A percentile compares a stretch with the other conserved stretches of the same genome.
phyloP scores from a whole-genome alignment of 2,329 filamentous ascomycete species.

The Curvularia sp. region DNA sequence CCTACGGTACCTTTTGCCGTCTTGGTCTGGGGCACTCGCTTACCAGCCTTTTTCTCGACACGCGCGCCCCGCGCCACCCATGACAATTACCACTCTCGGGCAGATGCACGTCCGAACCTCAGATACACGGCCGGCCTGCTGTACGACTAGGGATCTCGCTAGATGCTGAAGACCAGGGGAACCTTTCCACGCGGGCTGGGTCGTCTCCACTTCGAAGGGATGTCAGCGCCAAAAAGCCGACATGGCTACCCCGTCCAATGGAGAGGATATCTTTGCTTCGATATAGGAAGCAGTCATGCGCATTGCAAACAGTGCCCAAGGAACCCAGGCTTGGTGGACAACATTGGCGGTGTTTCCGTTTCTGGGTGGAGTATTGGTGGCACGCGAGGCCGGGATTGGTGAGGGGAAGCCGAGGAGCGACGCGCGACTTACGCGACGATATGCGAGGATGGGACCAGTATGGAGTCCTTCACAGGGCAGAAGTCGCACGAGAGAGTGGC shows the following conservation, averaged over 20 bases:
- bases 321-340: not conserved
- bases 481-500: not conserved
- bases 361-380: conserved; percentile 7
- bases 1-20: not conserved
- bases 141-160: conserved; percentile 1
- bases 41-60: conserved; percentile 3
- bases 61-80: conserved; percentile 9
- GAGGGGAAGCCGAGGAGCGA: conserved; percentile 19
- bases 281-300: not conserved
- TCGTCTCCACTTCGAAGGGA: not conserved
- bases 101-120: conserved; percentile 2
- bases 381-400: conserved; percentile 18
- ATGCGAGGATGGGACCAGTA: not conserved
- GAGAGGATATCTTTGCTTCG: not conserved
- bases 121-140: not conserved
- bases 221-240: not conserved
- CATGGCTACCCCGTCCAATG: not conserved
- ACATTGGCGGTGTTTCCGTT: conserved; percentile 6
- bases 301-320: not conserved
- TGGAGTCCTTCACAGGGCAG: not conserved
- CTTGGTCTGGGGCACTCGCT: conserved; percentile 9
- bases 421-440: conserved; percentile 17
- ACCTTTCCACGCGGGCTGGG: not conserved
- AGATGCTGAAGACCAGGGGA: not conserved
- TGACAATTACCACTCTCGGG: conserved; percentile 3